A percentile compares a stretch with the other conserved stretches of the same genome.
These are phyloP conservation scores for Aspergillus panamensis DNA, from an alignment of 495 filamentous ascomycete species.

Conservation along the genomic window DNA sequence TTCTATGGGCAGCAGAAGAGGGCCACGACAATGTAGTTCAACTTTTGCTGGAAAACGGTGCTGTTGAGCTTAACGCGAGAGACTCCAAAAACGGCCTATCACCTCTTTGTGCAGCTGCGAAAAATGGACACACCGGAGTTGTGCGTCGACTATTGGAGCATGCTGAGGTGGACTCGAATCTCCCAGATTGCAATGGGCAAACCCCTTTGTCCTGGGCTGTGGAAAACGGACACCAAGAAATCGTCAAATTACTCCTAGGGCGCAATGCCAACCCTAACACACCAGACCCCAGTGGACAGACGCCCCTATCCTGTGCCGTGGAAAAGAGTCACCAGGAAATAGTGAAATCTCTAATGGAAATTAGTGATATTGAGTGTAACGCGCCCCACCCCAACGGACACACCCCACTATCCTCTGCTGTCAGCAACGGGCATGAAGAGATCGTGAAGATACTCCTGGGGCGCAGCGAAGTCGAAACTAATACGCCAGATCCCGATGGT, in stretches of 20 bases:
- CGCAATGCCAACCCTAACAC: slow-evolving; percentile 19
- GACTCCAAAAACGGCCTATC: slow-evolving; percentile 28
- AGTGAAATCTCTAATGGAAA: slow-evolving; percentile 21
- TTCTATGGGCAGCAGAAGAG: slow-evolving; percentile 35
- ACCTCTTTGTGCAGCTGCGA: slow-evolving; percentile 36
- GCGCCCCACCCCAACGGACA: slow-evolving; percentile 9
- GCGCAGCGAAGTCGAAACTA: slow-evolving; percentile 16
- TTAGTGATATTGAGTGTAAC: slow-evolving; percentile 8
- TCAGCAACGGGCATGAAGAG: slow-evolving; percentile 13
- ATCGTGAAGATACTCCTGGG: slow-evolving; percentile 25
- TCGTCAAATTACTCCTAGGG: slow-evolving; percentile 25
- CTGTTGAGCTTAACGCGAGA: slow-evolving; percentile 20
- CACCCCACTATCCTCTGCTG: slow-evolving; percentile 9
- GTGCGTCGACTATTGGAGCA: slow-evolving; percentile 23
- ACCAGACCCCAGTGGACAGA: slow-evolving; percentile 25
- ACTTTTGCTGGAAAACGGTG: slow-evolving; percentile 26
- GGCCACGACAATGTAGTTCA: slow-evolving; percentile 36
- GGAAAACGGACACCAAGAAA: slow-evolving; percentile 21
- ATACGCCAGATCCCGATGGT: slow-evolving; percentile 25
- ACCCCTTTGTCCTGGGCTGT: slow-evolving; percentile 35
- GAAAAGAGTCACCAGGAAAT: slow-evolving; percentile 24
- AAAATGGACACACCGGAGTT: slow-evolving; percentile 31
- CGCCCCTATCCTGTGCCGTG: slow-evolving; percentile 29
- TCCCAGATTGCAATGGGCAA: slow-evolving; percentile 28
- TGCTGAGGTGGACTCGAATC: slow-evolving; percentile 21